phyloP scores from a whole-genome alignment of 2,329 filamentous ascomycete species.

The Pestalotiopsis sp. region DNA sequence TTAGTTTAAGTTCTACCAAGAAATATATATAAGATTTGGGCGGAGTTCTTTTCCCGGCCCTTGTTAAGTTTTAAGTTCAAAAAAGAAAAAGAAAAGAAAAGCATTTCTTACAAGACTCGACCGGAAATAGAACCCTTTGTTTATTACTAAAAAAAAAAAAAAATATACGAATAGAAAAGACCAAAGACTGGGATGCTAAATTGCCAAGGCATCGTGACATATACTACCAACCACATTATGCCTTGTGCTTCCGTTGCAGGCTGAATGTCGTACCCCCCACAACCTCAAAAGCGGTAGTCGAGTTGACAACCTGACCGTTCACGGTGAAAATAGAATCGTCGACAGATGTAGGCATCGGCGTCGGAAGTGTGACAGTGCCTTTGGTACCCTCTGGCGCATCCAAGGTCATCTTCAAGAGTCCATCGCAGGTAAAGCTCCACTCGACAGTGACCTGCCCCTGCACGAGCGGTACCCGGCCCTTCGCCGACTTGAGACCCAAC shows the following conservation, averaged over 20 bases:
- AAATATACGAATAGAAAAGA: background rate
- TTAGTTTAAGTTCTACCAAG: too few relatives aligned
- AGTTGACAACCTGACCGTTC: background rate
- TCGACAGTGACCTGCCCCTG: background rate
- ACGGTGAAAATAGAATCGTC: background rate
- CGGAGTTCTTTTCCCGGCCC: too few relatives aligned
- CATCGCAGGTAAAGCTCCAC: slow-evolving; percentile 1
- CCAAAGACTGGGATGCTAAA: background rate
- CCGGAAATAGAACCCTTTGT: too few relatives aligned
- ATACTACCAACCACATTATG: background rate
- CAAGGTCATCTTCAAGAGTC: background rate
- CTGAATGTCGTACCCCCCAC: background rate
- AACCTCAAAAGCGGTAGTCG: background rate
- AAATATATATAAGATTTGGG: too few relatives aligned
- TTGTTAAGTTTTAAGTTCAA: too few relatives aligned
- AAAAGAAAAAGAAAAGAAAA: too few relatives aligned
- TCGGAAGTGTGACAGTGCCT: background rate
- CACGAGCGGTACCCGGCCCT: background rate
- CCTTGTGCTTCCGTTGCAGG: background rate
- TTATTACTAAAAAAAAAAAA: too few relatives aligned
- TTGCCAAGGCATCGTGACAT: too few relatives aligned
- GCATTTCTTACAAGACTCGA: too few relatives aligned
- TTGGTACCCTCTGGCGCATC: background rate
- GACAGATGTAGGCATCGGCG: background rate
- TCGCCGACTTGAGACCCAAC: background rate